Evolutionary conservation across 352 stramenopile species (phyloP), one percentile per base, ranked within the genome.

Genomic region (Phytophthora constricta): DNA sequence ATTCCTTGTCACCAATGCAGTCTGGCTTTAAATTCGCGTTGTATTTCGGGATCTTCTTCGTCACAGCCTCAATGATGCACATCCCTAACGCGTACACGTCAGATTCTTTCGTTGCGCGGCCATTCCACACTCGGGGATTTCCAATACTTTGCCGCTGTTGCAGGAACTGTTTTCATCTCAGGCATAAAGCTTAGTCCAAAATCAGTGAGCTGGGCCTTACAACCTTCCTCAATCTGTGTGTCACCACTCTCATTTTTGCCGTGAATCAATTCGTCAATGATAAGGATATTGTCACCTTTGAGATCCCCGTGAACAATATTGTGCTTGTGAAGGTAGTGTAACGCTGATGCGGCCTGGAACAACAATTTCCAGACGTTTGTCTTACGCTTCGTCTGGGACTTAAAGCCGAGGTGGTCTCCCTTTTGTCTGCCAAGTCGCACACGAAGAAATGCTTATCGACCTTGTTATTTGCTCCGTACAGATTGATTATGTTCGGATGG

Each of bases 401-500:
- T 2, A n/a, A n/a, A n/a, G n/a, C 39, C 13, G 10, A 19, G 25
- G 0, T 20, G 10, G 17, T 1, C 2, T 23, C 3, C 8, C 53
- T 19, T 25, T 33, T 54, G 1, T 27, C 37, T 7, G 43, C 55
- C n/a, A 54, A 62, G 13, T 62, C 43, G 13, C 43, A 62, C n/a
- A 62, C 43, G 19, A 62, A 62, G 42, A 62, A 54, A 8, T 14
- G 20, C 11, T 53, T 34, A 19, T 28, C 27, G 19, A 17, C 5
- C 11, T 46, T 7, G 39, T 43, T 47, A 37, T 37, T 37, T 5
- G 43, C 55, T 5, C 27, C 55, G 19, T 37, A 62, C 25, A 62
- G 20, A 19, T 62, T 62, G 26, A 54, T 25, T 2, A 62, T 41
- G 42, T 62, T 42, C 0, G 55, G 55, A 26, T 62, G 43, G 1